Base-by-base conservation (phyloP, 192 early-diverging fungal species). In the Martensiomyces pterosporus region DNA sequence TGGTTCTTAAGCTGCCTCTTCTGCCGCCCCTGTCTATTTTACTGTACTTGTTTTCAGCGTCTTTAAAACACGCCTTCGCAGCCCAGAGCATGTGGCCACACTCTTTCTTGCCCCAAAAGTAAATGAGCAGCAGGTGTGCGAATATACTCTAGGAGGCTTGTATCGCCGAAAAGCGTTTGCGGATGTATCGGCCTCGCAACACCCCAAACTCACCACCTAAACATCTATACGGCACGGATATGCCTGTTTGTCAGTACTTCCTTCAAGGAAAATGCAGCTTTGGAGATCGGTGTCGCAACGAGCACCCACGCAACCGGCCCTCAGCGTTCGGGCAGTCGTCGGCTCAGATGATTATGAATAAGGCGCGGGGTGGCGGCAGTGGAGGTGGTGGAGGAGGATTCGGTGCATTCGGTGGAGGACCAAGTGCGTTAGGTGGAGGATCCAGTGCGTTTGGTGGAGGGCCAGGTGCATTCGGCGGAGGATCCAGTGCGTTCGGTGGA, bases 221-320 rank as follows among this genome's bases (percentile, higher is more conserved):
- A n/a, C n/a, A n/a, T n/a, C n/a, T n/a, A 46, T 46, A 32, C 44
- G 27, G 26, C 26, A 46, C 44, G 27, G 9, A 39, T 47, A 71
- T 71, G 60, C 12, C 47, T 1, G 61, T 72, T 14, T 72, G 68
- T 24, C 48, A 72, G 36, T 72, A 64, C 49, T 86, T 81, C 55
- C 66, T 71, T 39, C 67, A 80, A 43, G 78, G 80, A 6, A 76
- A 57, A 10, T 86, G 84, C 60, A 66, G 35, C 18, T 79, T 72
- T 36, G 84, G 84, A 26, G 63, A 60, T 33, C 64, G 58, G 21
- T 86, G 84, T 47, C 76, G 66, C 4, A 71, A 75, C 43, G 75
- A 79, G 42, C 84, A 86, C 46, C 76, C 61, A 4, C 46, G 52
- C 33, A 67, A 49, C 12, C 57, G 45, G 27, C 58, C 62, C 15